Evolutionary conservation across 208 protist species (phyloP), one percentile per base, ranked within the genome.

Genomic region (Trypanosoma avium): DNA sequence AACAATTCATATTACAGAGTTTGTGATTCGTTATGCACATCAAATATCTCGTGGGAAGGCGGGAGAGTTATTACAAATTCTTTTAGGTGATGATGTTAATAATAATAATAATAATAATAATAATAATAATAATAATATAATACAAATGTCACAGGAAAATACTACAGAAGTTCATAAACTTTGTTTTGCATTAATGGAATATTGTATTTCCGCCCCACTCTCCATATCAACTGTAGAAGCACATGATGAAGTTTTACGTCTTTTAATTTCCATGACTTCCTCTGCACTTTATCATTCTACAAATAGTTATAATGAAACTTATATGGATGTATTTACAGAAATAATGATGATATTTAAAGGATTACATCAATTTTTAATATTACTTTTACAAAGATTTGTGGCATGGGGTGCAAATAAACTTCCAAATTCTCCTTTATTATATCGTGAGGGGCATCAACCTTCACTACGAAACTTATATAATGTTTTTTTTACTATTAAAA

Each of bases 301-400:
- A 9, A 57, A 63, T n/a, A n/a, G n/a, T 15, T 79, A 81, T 19
- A 43, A 69, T 24, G 73, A 89, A 56, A 65, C 61, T 12, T 42
- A 60, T n/a, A 82, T 87, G 47, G 88, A 95, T 61, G 43, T 89
- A 19, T 95, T 92, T 56, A 90, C 80, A 46, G 84, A 91, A 55
- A 70, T 86, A 48, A 85, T 92, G 19, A 69, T 95, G 68, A 69
- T 70, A 4, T 87, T 63, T 19, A 57, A 69, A 2, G 40, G 60
- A 13, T 71, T 95, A 12, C 4, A 49, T 3, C 21, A 56, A 7
- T 77, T 88, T 47, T 29, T 95, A 10, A 26, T 24, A 13, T 49
- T 59, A 4, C 71, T 95, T 22, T 68, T 95, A 13, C 40, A 64
- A 27, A 72, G 79, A 10, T n/a, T 88, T 2, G 68, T 79, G 15